A percentile compares a stretch with the other conserved stretches of the same genome.
Evolutionary conservation across 2,329 filamentous ascomycete genomes (phyloP).

Genomic region (Fusarium drepaniforme): DNA sequence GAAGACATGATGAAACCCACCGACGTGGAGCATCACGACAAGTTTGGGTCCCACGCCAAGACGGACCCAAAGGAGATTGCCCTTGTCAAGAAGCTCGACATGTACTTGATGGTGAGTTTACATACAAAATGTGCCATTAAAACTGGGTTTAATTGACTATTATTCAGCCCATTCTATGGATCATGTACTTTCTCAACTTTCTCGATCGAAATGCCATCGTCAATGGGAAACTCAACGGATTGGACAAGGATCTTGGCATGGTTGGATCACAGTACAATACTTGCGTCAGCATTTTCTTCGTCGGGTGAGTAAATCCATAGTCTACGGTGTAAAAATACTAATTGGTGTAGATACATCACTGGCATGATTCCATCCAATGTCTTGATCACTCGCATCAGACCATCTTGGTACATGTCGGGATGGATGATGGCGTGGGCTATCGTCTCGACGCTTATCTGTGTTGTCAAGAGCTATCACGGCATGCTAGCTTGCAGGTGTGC

Average conservation of each 20-base stretch:
- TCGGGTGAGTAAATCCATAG: neutral
- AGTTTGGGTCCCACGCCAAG: constrained; percentile 1
- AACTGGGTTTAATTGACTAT: too few relatives aligned
- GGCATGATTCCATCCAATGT: neutral
- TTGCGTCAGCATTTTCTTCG: neutral
- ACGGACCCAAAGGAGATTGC: neutral
- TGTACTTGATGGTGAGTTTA: neutral
- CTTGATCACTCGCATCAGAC: neutral
- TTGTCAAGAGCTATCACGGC: neutral
- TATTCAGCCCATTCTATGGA: neutral
- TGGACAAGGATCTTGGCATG: neutral
- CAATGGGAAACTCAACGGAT: neutral
- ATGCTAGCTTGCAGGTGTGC: neutral
- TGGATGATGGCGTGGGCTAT: neutral
- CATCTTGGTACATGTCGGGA: neutral
- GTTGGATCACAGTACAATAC: neutral
- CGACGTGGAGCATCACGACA: neutral
- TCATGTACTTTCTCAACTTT: constrained; percentile 1
- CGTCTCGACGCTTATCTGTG: neutral
- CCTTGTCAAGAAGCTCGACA: neutral
- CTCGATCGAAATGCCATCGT: neutral
- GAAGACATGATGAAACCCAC: neutral
- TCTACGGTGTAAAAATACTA: neutral
- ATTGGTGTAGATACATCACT: neutral
- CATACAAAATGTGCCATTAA: neutral